Conservation (phyloP, 345 rosid species). For the Camelina laxa region DNA sequence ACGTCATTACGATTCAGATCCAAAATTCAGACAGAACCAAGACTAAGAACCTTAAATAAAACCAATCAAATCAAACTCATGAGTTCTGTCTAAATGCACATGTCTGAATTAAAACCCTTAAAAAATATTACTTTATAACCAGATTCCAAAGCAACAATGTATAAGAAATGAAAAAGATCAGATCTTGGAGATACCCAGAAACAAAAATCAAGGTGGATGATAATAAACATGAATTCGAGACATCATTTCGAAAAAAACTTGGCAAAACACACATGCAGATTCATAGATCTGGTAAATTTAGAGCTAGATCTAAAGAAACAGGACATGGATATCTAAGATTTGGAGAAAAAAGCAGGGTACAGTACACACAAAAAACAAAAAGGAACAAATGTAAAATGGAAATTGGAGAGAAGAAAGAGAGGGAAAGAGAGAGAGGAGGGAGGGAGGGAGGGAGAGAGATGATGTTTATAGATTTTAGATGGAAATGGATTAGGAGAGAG, state of each 20-base stretch:
- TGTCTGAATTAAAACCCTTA: not conserved
- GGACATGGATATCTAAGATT: not conserved
- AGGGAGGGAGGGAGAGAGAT: conserved; percentile 21
- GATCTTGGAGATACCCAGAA: conserved; percentile 33
- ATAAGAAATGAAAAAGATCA: not conserved
- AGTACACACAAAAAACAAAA: conserved; percentile 44
- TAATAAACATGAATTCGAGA: not conserved
- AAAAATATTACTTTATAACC: not conserved
- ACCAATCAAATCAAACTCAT: not conserved
- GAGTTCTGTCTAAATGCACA: not conserved
- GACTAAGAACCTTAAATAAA: not conserved
- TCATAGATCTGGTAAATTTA: conserved; percentile 37
- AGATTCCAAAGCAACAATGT: not conserved
- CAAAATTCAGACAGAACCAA: conserved; percentile 30
- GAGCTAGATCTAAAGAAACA: conserved; percentile 36
- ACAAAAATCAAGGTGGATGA: conserved; percentile 4
- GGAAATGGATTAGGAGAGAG: conserved; percentile 78
- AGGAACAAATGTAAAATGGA: conserved; percentile 51
- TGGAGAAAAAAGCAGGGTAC: conserved; percentile 35
- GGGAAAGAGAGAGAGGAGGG: not conserved
- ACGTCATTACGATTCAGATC: conserved; percentile 23
- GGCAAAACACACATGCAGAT: conserved; percentile 32
- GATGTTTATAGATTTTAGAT: conserved; percentile 24
- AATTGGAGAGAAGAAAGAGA: conserved; percentile 15
- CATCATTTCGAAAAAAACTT: not conserved